A percentile compares a stretch with the other conserved stretches of the same genome.
These are phyloP conservation scores for Beauveria varroae DNA, from an alignment of 2,329 filamentous ascomycete species.

Conservation along the genomic window DNA sequence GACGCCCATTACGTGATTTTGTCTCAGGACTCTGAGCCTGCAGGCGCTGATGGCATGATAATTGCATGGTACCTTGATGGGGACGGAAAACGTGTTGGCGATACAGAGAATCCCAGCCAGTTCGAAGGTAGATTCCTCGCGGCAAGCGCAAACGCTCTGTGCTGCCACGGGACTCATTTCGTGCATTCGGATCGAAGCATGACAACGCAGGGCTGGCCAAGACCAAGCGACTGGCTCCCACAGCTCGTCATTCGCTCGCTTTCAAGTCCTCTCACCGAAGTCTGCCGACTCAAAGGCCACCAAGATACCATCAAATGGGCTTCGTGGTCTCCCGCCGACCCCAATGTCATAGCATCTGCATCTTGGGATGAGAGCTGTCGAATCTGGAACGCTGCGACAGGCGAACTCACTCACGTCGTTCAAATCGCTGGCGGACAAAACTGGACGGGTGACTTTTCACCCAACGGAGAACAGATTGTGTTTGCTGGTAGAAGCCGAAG, in stretches of 20 bases:
- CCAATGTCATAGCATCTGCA: slow-evolving; percentile 1
- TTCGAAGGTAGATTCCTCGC: slow-evolving; percentile 5
- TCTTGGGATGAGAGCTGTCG: slow-evolving; percentile 5
- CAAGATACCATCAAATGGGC: slow-evolving; percentile 5
- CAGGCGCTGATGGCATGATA: background rate
- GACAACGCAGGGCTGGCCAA: background rate
- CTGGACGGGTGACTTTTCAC: slow-evolving; percentile 5
- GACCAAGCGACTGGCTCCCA: slow-evolving; percentile 5
- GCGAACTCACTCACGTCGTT: background rate
- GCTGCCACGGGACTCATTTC: slow-evolving; percentile 1
- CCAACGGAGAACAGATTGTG: slow-evolving; percentile 4
- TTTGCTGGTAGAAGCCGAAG: background rate
- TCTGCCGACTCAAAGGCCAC: slow-evolving; percentile 6
- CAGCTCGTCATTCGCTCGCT: slow-evolving; percentile 8
- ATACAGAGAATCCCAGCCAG: background rate
- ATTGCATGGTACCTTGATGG: slow-evolving; percentile 1
- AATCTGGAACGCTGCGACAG: slow-evolving; percentile 3
- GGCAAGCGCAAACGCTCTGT: background rate
- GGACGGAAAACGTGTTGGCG: background rate
- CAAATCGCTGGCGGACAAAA: background rate
- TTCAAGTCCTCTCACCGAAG: background rate
- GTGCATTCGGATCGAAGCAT: slow-evolving; percentile 6
- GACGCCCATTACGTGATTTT: background rate
- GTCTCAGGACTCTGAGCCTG: slow-evolving; percentile 3
- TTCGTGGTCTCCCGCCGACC: slow-evolving; percentile 4